Conservation (phyloP, 805 yeast species). For the Barnettozyma sp. region DNA sequence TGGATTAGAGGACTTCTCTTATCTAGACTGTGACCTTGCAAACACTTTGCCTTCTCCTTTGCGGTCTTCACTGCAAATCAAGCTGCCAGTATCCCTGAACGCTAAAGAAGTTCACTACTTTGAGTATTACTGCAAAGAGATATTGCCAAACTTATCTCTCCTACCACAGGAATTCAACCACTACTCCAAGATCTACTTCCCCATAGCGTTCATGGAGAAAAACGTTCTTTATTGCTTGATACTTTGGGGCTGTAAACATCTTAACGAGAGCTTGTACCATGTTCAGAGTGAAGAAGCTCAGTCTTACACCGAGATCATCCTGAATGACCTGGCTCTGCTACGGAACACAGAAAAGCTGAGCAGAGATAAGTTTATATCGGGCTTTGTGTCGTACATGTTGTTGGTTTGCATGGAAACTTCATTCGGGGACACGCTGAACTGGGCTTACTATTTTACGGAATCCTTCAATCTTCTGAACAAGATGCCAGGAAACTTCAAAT, state of each 20-base stretch:
- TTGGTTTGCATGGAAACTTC: slow-evolving; percentile 20
- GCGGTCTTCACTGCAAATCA: slow-evolving; percentile 21
- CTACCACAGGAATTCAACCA: slow-evolving; percentile 38
- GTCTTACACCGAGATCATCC: slow-evolving; percentile 6
- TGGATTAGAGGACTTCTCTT: not conserved
- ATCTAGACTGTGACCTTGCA: slow-evolving; percentile 10
- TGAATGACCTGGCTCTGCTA: slow-evolving; percentile 14
- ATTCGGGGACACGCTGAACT: slow-evolving; percentile 20
- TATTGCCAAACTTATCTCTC: slow-evolving; percentile 35
- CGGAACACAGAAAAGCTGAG: slow-evolving; percentile 18
- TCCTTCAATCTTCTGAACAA: slow-evolving; percentile 16
- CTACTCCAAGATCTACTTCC: slow-evolving; percentile 38
- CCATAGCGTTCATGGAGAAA: slow-evolving; percentile 37
- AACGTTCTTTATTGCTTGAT: slow-evolving; percentile 40
- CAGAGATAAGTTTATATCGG: slow-evolving; percentile 14
- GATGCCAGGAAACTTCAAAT: slow-evolving; percentile 19
- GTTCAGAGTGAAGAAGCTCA: slow-evolving; percentile 16
- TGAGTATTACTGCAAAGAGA: slow-evolving; percentile 37
- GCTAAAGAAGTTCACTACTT: slow-evolving; percentile 32
- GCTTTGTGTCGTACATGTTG: slow-evolving; percentile 17
- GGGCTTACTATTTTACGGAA: slow-evolving; percentile 18
- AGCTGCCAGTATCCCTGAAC: slow-evolving; percentile 28
- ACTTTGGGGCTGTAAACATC: slow-evolving; percentile 44
- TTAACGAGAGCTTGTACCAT: slow-evolving; percentile 12
- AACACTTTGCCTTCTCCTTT: slow-evolving; percentile 8